Base-by-base conservation (phyloP, 768 basidiomycete genomes). In the Mycena epipterygia region DNA sequence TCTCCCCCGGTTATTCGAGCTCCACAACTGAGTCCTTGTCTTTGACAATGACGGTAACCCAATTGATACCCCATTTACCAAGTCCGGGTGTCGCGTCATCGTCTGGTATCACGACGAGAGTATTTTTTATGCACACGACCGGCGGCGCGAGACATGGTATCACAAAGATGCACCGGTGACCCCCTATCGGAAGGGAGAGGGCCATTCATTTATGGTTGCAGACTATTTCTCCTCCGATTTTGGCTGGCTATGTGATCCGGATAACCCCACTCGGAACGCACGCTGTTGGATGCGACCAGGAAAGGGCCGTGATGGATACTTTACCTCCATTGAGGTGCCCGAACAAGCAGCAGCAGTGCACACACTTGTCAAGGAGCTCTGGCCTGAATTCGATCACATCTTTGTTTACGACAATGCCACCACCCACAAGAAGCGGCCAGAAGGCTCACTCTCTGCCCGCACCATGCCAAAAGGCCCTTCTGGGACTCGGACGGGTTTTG, bases 191-290 rank as follows among this genome's bases (percentile, higher is more conserved):
- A 79, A 79, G 57, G 79, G 79, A 13, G 78, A 79, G 19, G 44
- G 79, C 1, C 59, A 67, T 7, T 79, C 78, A 3, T 61, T 77
- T 4, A 79, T 79, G 79, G 76, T 79, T 21, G 73, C 79, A 0
- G 71, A 79, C 66, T 79, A 79, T 64, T 71, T 78, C 14, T 79
- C 75, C 1, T 70, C 77, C 6, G 75, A 76, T 39, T 76, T 72
- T 52, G 75, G 77, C 14, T 75, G 67, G 69, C 41, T 64, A 8
- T 30, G 63, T 16, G 63, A 64, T 64, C 52, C 39, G n/a, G 17
- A 41, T 44, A 64, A 62, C 48, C 61, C 63, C 41, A 56, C 21
- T n/a, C 63, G 63, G 29, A 55, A 53, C 25, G 75, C 39, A 53
- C 72, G 64, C 33, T 42, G 41, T 5, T 53, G 9, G 42, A 75